Evolutionary conservation across 306 rosid species (phyloP), one percentile per base, ranked within the genome.

Genomic region (Casuarina glauca): DNA sequence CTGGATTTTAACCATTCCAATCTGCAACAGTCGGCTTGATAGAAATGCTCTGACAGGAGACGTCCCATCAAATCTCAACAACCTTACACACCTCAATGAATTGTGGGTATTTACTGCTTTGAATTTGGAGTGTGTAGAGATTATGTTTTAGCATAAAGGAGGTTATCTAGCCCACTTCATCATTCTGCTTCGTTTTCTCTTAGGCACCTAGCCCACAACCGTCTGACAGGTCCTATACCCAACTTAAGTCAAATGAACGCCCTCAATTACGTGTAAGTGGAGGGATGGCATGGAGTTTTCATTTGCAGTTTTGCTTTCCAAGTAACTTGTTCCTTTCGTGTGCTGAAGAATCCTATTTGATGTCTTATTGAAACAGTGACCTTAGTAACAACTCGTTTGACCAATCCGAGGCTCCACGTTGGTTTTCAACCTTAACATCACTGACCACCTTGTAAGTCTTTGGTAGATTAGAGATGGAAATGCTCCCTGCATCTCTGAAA

Each of bases 381-480:
- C 91, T 95, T 54, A 93, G 97, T 77, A 90, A 87, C 85, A 95
- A 95, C 88, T 78, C 89, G 72, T 95, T 95, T 82, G 85, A 83
- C 58, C 66, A 93, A 58, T 79, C 96, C 36, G 87, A 73, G 78
- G 88, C 96, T 78, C 99, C 99, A 20, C 9, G 8, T 73, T 95
- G 99, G 99, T 83, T 95, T 83, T 75, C 89, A 57, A 58, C 79
- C 75, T 86, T 91, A 57, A 81, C 85, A 55, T 79, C 87, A 55
- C 93, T 95, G 76, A 95, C 97, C 70, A 93, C 97, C 51, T 69
- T 95, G 99, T 95, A 93, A 89, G 97, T 83, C 76, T 44, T 70
- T n/a, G 9, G 70, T 44, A 52, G 55, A 39, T 57, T 26, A n/a
- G 76, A 73, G 19, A 74, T 20, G 39, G 2, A 54, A 55, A 72